These are phyloP conservation scores for Serendipita vermifera DNA, from an alignment of 768 basidiomycete genomes.

Conservation along the genomic window DNA sequence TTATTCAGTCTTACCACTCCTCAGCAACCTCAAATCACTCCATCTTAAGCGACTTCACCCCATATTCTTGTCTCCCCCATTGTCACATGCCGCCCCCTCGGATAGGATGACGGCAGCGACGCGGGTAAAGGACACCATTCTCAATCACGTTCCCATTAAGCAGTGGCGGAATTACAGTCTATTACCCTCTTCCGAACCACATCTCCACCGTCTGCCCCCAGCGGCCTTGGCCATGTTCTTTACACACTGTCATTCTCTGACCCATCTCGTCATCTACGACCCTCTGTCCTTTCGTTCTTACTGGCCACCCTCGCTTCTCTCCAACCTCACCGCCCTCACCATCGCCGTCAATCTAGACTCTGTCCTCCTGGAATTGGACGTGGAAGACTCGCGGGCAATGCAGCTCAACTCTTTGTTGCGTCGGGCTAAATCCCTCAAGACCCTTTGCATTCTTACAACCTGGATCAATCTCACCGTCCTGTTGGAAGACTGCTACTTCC, in stretches of 20 bases:
- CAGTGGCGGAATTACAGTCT: not conserved
- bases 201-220: too few species aligned
- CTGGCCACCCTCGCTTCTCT: not conserved
- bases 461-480: conserved; percentile 3
- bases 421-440: not conserved
- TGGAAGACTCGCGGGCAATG: not conserved
- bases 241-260: not conserved
- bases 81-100: not conserved
- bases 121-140: not conserved
- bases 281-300: not conserved
- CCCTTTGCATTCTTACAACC: conserved; percentile 3
- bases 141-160: conserved; percentile 3
- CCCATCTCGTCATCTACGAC: conserved; percentile 2
- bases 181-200: not conserved
- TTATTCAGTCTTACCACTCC: not conserved
- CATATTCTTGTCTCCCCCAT: conserved; percentile 4
- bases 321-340: not conserved
- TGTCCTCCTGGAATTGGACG: not conserved
- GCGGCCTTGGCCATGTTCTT: conserved; percentile 6
- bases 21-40: conserved; percentile 5
- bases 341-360: not conserved
- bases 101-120: not conserved
- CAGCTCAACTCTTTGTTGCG: conserved; percentile 2
- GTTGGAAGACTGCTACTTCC: conserved; percentile 10
- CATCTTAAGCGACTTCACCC: not conserved